phyloP scores from a whole-genome alignment of 2,329 filamentous ascomycete genomes.

The Lachnellula suecica region DNA sequence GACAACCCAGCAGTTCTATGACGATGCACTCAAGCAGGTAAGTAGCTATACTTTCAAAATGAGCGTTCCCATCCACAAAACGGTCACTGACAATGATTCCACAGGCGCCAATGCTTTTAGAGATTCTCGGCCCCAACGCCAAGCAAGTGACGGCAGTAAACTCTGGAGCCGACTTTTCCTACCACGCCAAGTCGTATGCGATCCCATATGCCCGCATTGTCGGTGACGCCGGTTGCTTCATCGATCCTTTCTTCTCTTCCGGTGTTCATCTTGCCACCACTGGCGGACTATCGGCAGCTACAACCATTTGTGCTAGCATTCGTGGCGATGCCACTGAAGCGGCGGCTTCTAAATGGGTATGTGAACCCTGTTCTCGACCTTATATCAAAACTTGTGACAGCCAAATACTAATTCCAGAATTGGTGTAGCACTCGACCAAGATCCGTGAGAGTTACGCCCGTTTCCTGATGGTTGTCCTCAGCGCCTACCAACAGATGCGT shows the following conservation, averaged over 20 bases:
- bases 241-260: conserved; percentile 40
- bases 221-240: conserved; percentile 40
- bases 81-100: no score
- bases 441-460: conserved; percentile 45
- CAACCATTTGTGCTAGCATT: conserved; percentile 40
- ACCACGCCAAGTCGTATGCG: conserved; percentile 43
- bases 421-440: conserved; percentile 39
- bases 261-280: conserved; percentile 39
- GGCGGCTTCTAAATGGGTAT: conserved; percentile 39
- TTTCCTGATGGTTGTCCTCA: conserved; percentile 44
- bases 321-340: conserved; percentile 39
- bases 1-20: conserved; percentile 8
- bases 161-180: conserved; percentile 47
- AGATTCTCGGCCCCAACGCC: conserved; percentile 35
- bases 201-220: conserved; percentile 36
- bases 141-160: conserved; percentile 38
- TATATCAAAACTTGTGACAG: no score
- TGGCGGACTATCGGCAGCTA: conserved; percentile 44
- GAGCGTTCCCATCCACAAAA: no score
- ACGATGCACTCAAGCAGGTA: no score
- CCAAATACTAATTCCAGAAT: no score
- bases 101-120: no score
- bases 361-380: no score
- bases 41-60: no score
- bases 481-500: conserved; percentile 41